These are phyloP conservation scores for Psilocybe cyanescens DNA, from an alignment of 768 basidiomycete genomes.

Conservation along the genomic window DNA sequence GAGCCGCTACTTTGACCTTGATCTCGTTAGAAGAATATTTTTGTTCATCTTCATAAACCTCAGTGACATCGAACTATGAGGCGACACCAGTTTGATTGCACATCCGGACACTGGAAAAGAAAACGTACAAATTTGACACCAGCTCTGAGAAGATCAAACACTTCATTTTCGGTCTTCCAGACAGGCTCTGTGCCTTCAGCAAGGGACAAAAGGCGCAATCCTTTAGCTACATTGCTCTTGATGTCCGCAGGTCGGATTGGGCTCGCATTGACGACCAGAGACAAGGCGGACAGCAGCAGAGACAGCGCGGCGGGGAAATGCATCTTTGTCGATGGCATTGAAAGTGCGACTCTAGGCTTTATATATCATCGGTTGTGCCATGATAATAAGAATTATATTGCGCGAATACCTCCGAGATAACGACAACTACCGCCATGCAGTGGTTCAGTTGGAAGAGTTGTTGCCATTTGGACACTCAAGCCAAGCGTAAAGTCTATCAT, in stretches of 20 bases:
- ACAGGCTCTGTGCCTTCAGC: constrained; percentile 38
- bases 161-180: constrained; percentile 45
- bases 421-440: not conserved
- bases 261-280: constrained; percentile 26
- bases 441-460: not conserved
- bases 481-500: constrained; percentile 3
- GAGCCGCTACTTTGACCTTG: constrained; percentile 23
- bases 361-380: not conserved
- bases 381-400: not conserved
- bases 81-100: no score
- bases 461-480: constrained; percentile 1
- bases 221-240: constrained; percentile 33
- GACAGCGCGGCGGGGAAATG: constrained; percentile 16
- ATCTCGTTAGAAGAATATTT: constrained; percentile 14
- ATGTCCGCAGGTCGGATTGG: constrained; percentile 39
- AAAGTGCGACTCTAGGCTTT: not conserved
- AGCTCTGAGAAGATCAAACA: constrained; percentile 36
- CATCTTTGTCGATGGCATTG: constrained; percentile 2
- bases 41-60: constrained; percentile 39
- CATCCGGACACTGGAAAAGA: no score
- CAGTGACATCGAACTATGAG: constrained; percentile 43
- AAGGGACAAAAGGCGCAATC: constrained; percentile 40
- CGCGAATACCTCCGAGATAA: constrained; percentile 8
- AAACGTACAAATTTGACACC: constrained; percentile 38
- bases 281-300: constrained; percentile 25